Evolutionary conservation across 441 rosid species (phyloP).

Genomic region (Capsella rubella): DNA sequence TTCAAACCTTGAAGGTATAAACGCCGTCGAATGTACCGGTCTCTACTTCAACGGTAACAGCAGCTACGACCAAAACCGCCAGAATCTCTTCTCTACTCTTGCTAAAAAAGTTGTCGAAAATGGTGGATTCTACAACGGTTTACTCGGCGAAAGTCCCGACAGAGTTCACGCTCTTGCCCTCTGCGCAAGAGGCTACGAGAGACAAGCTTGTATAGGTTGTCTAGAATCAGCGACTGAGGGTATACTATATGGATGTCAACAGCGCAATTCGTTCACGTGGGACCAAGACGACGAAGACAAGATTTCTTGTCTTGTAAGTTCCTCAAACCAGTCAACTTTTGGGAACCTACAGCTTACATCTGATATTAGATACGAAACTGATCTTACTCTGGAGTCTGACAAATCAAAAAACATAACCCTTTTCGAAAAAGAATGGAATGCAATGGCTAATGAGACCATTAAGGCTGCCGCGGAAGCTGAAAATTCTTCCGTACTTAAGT

Average conservation of each 20-base stretch:
- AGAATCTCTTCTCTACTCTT: slow-evolving; percentile 17
- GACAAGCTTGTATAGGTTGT: slow-evolving; percentile 16
- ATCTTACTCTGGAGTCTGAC: too few relatives aligned
- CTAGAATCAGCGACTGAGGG: neutral
- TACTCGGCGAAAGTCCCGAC: slow-evolving; percentile 20
- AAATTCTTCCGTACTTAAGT: slow-evolving; percentile 37
- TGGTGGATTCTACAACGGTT: slow-evolving; percentile 43
- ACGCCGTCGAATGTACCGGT: neutral
- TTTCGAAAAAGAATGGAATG: slow-evolving; percentile 16
- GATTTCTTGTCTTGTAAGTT: slow-evolving; percentile 35
- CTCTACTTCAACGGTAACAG: neutral
- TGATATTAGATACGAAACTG: too few relatives aligned
- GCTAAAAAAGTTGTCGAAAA: slow-evolving; percentile 23
- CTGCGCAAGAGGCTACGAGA: slow-evolving; percentile 28
- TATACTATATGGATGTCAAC: slow-evolving; percentile 9
- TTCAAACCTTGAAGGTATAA: neutral
- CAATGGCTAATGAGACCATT: slow-evolving; percentile 26
- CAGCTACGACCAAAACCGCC: neutral
- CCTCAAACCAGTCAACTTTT: slow-evolving; percentile 29
- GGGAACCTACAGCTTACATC: slow-evolving; percentile 14
- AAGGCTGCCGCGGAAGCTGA: neutral
- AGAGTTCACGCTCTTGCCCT: slow-evolving; percentile 35
- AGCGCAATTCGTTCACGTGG: slow-evolving; percentile 29
- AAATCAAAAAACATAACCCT: too few relatives aligned
- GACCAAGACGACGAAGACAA: neutral